Conservation (phyloP, 108 stramenopile species). For the Cyclotella sp. region DNA sequence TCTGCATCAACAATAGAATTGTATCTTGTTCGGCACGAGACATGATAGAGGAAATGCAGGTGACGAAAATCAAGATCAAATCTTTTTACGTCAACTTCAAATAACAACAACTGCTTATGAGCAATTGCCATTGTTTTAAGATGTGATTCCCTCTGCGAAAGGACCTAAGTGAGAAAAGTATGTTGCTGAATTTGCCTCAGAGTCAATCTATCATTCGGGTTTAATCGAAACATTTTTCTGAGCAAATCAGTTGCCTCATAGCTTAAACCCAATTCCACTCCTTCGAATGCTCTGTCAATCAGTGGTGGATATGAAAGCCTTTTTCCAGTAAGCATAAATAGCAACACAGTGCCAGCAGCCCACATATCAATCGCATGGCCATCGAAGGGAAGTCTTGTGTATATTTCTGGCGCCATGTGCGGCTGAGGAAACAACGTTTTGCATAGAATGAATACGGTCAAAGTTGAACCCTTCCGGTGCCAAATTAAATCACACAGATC, state of each 20-base stretch:
- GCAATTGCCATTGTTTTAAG: no score
- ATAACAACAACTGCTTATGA: no score
- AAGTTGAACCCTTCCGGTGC: background rate
- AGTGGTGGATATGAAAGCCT: slow-evolving; percentile 21
- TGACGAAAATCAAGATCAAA: no score
- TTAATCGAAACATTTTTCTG: slow-evolving; percentile 39
- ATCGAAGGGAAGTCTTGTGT: slow-evolving; percentile 44
- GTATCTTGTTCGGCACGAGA: no score
- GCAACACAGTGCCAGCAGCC: slow-evolving; percentile 66
- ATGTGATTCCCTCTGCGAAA: background rate
- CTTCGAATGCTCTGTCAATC: slow-evolving; percentile 31
- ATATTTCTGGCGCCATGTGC: slow-evolving; percentile 71
- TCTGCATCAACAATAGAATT: no score
- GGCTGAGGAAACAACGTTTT: slow-evolving; percentile 18
- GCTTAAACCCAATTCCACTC: slow-evolving; percentile 33
- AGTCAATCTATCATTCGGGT: slow-evolving; percentile 46
- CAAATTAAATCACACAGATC: background rate
- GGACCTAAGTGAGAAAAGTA: slow-evolving; percentile 22
- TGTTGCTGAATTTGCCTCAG: slow-evolving; percentile 34
- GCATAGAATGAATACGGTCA: background rate
- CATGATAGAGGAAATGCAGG: no score
- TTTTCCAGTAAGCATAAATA: slow-evolving; percentile 63
- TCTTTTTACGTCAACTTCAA: no score
- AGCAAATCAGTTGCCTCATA: slow-evolving; percentile 51
- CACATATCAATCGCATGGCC: slow-evolving; percentile 70